Evolutionary conservation across 2,329 filamentous ascomycete species (phyloP).

Genomic region (Pseudogymnoascus sp.): DNA sequence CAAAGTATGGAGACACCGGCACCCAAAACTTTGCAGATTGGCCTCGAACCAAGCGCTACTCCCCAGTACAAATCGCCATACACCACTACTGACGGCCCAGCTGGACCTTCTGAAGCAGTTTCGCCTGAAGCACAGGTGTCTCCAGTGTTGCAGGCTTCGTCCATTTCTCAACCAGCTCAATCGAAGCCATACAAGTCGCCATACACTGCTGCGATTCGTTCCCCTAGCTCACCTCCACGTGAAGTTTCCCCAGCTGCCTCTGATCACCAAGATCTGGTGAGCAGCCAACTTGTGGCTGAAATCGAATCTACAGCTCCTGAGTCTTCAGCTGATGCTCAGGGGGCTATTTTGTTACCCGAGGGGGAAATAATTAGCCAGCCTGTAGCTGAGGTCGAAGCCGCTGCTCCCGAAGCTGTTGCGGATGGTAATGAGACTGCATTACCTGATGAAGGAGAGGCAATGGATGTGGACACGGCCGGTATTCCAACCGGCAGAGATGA

Average conservation of each 20-base stretch:
- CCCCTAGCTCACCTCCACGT: slow-evolving; percentile 13
- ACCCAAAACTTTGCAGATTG: background rate
- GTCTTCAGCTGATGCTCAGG: background rate
- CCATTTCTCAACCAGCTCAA: slow-evolving; percentile 3
- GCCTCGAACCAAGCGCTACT: background rate
- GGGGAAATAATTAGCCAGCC: slow-evolving; percentile 19
- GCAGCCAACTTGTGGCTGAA: slow-evolving; percentile 26
- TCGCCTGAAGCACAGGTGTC: background rate
- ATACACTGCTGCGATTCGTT: slow-evolving; percentile 10
- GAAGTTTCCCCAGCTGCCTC: slow-evolving; percentile 20
- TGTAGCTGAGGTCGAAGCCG: slow-evolving; percentile 15
- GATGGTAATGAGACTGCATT: slow-evolving; percentile 24
- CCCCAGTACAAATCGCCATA: slow-evolving; percentile 14
- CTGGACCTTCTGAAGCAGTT: background rate
- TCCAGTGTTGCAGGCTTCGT: background rate
- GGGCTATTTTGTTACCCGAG: background rate
- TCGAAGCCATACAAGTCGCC: slow-evolving; percentile 13
- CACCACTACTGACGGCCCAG: background rate
- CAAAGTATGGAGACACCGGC: background rate
- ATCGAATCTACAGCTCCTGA: slow-evolving; percentile 18
- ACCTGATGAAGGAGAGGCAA: slow-evolving; percentile 24
- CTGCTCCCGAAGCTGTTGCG: slow-evolving; percentile 16
- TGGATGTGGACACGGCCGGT: slow-evolving; percentile 24
- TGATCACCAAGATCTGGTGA: slow-evolving; percentile 20
- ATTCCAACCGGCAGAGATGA: background rate